Evolutionary conservation across 305 asterid species (phyloP).

Genomic region (Solanum chacoense): DNA sequence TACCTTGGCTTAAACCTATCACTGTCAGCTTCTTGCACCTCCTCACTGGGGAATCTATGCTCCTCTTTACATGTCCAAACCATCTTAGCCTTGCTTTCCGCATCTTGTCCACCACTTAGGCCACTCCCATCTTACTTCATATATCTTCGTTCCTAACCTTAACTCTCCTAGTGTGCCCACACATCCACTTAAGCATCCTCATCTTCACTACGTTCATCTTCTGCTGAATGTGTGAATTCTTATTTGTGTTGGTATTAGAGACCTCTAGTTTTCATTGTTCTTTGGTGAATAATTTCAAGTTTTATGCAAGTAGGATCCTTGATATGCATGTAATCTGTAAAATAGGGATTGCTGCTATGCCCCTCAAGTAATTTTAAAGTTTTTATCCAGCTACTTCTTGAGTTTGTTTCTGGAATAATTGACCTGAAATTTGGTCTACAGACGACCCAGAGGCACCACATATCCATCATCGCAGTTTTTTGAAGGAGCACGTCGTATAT

Average conservation of each 20-base stretch:
- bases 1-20: neutral
- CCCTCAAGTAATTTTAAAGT: neutral
- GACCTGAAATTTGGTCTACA: slow-evolving; percentile 26
- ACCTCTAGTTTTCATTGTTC: neutral
- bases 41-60: neutral
- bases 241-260: neutral
- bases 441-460: slow-evolving; percentile 82
- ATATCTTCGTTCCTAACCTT: neutral
- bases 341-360: neutral
- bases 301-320: neutral
- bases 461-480: slow-evolving; percentile 68
- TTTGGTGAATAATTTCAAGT: neutral
- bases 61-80: neutral
- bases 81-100: neutral
- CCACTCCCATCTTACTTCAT: neutral
- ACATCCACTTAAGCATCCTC: neutral
- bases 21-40: neutral
- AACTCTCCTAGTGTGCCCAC: neutral
- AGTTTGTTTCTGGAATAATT: neutral
- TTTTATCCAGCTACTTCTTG: neutral
- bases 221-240: neutral
- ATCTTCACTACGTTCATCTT: neutral
- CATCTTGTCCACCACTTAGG: neutral
- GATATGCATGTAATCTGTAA: neutral
- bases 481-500: slow-evolving; percentile 73